Conservation (phyloP, 805 yeast genomes). For the Scheffersomyces spartinae region DNA sequence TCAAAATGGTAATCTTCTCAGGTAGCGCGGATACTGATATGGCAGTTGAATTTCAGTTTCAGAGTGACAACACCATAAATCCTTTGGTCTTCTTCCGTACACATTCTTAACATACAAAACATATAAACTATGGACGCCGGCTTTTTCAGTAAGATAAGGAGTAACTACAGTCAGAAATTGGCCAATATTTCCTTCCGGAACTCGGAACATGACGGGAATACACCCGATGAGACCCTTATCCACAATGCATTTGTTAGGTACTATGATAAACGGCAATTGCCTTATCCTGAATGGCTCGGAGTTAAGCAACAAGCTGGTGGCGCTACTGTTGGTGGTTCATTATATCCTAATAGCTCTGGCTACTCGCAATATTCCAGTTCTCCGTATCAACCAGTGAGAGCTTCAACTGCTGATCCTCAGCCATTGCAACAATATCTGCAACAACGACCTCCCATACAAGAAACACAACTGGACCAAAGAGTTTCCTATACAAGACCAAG, state of each 20-base stretch:
- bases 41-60: too few species aligned
- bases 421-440: slow-evolving; percentile 6
- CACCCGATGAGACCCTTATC: slow-evolving; percentile 27
- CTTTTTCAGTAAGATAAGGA: slow-evolving; percentile 23
- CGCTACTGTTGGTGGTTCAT: background rate
- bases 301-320: slow-evolving; percentile 6
- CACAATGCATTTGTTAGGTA: slow-evolving; percentile 32
- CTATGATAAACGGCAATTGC: slow-evolving; percentile 17
- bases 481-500: slow-evolving; percentile 16
- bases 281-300: slow-evolving; percentile 37
- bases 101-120: too few species aligned
- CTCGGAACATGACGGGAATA: slow-evolving; percentile 26
- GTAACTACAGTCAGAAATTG: slow-evolving; percentile 25
- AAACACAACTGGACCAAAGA: slow-evolving; percentile 2
- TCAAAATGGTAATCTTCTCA: too few species aligned
- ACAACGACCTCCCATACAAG: slow-evolving; percentile 3
- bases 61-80: too few species aligned
- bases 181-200: slow-evolving; percentile 20
- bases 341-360: slow-evolving; percentile 1
- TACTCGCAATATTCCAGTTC: slow-evolving; percentile 4
- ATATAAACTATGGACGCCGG: too few species aligned
- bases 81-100: too few species aligned
- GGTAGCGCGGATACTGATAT: too few species aligned
- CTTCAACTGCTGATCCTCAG: slow-evolving; percentile 11
- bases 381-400: slow-evolving; percentile 17